phyloP scores from a whole-genome alignment of 2,329 filamentous ascomycete species.

The Cladosporium cucumerinum region DNA sequence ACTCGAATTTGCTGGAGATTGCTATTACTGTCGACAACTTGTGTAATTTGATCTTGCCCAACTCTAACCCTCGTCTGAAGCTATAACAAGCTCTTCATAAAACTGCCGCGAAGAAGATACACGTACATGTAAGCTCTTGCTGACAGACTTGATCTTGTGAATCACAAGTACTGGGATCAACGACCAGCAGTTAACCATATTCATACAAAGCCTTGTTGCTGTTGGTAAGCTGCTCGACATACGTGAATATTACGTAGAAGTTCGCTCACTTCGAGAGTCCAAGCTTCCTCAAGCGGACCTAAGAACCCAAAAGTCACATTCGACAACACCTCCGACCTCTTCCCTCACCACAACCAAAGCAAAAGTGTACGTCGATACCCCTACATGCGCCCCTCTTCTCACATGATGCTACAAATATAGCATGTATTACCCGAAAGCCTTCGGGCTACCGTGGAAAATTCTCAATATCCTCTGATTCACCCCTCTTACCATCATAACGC shows the following conservation, averaged over 20 bases:
- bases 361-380: not conserved
- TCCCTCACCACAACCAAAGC: not conserved
- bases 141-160: not conserved
- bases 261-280: not conserved
- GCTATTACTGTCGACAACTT: not conserved
- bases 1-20: not conserved
- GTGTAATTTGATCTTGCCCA: not conserved
- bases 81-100: not conserved
- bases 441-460: slow-evolving; percentile 8
- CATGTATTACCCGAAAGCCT: slow-evolving; percentile 19
- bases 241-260: not conserved
- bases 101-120: not conserved
- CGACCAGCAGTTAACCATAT: not conserved
- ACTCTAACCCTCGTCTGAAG: not conserved
- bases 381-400: not conserved
- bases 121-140: too few relatives aligned
- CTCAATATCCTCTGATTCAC: slow-evolving; percentile 9
- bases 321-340: not conserved
- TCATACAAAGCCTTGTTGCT: not conserved
- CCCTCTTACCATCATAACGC: not conserved
- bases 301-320: not conserved
- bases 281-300: not conserved
- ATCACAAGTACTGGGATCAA: not conserved
- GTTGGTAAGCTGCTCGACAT: not conserved
- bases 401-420: slow-evolving; percentile 14